These are phyloP conservation scores for Corchorus capsularis DNA, from an alignment of 345 rosid genomes.

Conservation along the genomic window DNA sequence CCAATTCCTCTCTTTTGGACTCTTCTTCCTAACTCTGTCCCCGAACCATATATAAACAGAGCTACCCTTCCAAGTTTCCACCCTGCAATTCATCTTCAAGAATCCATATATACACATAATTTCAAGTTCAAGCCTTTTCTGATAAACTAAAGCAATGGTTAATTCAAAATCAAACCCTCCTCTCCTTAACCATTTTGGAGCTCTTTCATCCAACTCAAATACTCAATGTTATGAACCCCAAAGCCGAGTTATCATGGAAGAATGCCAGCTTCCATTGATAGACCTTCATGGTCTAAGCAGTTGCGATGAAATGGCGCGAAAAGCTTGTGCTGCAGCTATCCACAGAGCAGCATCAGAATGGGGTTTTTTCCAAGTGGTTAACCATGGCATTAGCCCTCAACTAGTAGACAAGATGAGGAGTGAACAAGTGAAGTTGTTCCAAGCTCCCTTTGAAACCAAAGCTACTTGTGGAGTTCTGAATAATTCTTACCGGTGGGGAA, in stretches of 20 bases:
- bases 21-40: constrained; percentile 4
- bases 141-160: constrained; percentile 13
- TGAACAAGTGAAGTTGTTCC: constrained; percentile 51
- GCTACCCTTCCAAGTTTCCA: constrained; percentile 7
- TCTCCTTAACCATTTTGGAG: constrained; percentile 35
- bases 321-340: constrained; percentile 42
- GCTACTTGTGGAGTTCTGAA: constrained; percentile 41
- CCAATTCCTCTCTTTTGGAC: constrained; percentile 33
- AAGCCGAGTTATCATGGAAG: constrained; percentile 17
- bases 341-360: constrained; percentile 56
- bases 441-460: constrained; percentile 47
- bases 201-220: constrained; percentile 15
- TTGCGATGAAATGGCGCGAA: constrained; percentile 17
- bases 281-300: constrained; percentile 45
- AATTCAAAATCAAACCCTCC: constrained; percentile 41
- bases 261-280: constrained; percentile 61
- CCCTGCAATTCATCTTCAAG: background rate
- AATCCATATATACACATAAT: background rate
- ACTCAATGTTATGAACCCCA: background rate
- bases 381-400: constrained; percentile 55
- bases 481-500: constrained; percentile 71
- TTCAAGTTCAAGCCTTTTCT: background rate
- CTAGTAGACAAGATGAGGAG: constrained; percentile 46
- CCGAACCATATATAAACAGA: constrained; percentile 15
- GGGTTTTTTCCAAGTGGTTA: constrained; percentile 76